Base-by-base conservation (phyloP, 192 early-diverging fungal species). In the Umbelopsis sp. region DNA sequence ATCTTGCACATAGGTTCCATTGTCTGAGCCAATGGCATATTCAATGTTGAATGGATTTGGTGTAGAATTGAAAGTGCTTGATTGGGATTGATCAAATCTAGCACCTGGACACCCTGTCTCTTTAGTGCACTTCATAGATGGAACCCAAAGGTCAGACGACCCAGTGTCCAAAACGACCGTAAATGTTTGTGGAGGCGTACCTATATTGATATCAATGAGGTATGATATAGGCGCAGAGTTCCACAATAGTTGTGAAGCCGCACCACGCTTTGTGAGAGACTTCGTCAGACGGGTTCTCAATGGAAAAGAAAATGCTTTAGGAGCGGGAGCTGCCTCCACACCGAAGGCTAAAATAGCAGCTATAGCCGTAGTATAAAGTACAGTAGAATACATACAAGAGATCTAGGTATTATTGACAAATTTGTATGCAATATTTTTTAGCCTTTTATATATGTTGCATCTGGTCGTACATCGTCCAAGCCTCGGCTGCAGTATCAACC, bases 91-190 rank as follows among this genome's bases (percentile, higher is more conserved):
- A 50, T 74, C 51, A 47, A 78, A 81, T 20, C 25, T 20, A 23
- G 20, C 45, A 33, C 70, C 66, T 13, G 49, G 30, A 25, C 79
- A 81, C 15, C 35, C 58, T 33, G 53, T 45, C 21, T 21, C 12
- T 1, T 12, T 12, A 16, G 81, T 84, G 87, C 98, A 99, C 61
- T 89, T 88, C 7, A 91, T 91, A 18, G 94, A 96, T 10, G 97
- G 97, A 46, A 99, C 93, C 97, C 97, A 98, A 50, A 98, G 85
- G 79, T 98, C 98, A 33, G 92, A 91, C 37, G 91, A 95, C 21
- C 96, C 97, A 2, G 97, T 97, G 79, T 98, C 97, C 65, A 95
- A 94, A 33, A 95, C 90, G 35, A 96, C 94, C 58, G 88, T 90
- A 83, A 98, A 97, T 13, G 82, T 90, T 81, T 98, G 96, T 30